Evolutionary conservation across 345 rosid species (phyloP).

Genomic region (Reutealis trisperma): DNA sequence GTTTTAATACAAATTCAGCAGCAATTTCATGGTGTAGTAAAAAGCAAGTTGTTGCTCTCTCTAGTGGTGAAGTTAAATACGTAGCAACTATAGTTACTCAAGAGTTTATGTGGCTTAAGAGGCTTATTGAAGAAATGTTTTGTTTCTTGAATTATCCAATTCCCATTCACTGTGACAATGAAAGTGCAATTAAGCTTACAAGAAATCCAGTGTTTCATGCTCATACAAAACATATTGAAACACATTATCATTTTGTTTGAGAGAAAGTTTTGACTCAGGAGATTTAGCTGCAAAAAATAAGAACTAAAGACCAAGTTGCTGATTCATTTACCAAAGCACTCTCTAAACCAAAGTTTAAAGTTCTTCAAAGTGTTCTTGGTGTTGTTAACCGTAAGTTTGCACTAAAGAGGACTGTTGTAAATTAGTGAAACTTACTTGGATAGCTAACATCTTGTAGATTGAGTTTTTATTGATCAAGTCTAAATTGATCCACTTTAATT

Average conservation of each 20-base stretch:
- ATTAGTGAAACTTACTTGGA: too few species aligned
- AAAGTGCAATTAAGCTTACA: slow-evolving; percentile 14
- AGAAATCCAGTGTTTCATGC: neutral
- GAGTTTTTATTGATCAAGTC: too few species aligned
- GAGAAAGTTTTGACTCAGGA: neutral
- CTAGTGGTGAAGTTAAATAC: slow-evolving; percentile 5
- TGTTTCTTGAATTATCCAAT: neutral
- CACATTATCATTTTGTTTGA: neutral
- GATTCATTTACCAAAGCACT: neutral
- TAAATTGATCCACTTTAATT: too few species aligned
- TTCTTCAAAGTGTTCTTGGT: too few species aligned
- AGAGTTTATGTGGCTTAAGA: slow-evolving; percentile 8
- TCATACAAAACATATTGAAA: slow-evolving; percentile 1
- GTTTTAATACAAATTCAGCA: neutral
- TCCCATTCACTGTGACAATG: neutral
- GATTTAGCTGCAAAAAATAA: neutral
- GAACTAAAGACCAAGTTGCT: neutral
- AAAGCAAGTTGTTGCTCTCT: neutral
- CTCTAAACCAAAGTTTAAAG: too few species aligned
- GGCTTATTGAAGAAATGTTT: neutral
- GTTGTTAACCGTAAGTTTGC: too few species aligned
- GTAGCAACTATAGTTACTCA: slow-evolving; percentile 5
- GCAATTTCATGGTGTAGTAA: slow-evolving; percentile 3
- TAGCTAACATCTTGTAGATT: too few species aligned
- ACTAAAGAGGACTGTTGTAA: too few species aligned